phyloP scores from a whole-genome alignment of 306 rosid genomes.

The Carpinus fangiana region DNA sequence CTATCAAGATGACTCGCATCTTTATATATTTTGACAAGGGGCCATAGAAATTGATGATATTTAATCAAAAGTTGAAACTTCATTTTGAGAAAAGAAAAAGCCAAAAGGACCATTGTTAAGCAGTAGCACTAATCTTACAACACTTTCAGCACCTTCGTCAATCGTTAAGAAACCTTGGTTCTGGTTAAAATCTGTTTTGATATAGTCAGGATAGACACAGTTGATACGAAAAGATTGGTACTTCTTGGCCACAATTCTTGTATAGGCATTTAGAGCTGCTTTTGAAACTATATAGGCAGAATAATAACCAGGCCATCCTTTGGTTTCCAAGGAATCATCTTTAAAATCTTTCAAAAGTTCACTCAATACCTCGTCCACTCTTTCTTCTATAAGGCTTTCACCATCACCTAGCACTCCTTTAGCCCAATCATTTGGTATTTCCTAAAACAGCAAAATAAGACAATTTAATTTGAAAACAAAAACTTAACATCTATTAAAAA shows the following conservation, averaged over 20 bases:
- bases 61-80: constrained; percentile 9
- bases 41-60: neutral
- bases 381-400: constrained; percentile 20
- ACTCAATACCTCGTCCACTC: constrained; percentile 12
- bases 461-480: neutral
- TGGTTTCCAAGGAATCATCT: constrained; percentile 2
- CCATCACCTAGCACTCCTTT: constrained; percentile 1
- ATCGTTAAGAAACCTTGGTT: neutral
- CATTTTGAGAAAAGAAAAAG: neutral
- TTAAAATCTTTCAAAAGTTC: constrained; percentile 15
- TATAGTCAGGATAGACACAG: constrained; percentile 4
- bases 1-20: neutral
- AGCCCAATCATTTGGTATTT: constrained; percentile 2
- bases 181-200: neutral
- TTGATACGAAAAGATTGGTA: constrained; percentile 8
- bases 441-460: neutral
- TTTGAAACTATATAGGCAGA: constrained; percentile 16
- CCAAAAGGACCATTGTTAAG: constrained; percentile 5
- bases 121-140: neutral
- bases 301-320: neutral
- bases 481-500: neutral
- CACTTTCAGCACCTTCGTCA: constrained; percentile 1
- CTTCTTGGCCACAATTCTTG: constrained; percentile 22
- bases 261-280: constrained; percentile 24
- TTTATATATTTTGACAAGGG: too few relatives aligned